Evolutionary conservation across 345 rosid genomes (phyloP), one percentile per base, ranked within the genome.

Genomic region (Angophora floribunda): DNA sequence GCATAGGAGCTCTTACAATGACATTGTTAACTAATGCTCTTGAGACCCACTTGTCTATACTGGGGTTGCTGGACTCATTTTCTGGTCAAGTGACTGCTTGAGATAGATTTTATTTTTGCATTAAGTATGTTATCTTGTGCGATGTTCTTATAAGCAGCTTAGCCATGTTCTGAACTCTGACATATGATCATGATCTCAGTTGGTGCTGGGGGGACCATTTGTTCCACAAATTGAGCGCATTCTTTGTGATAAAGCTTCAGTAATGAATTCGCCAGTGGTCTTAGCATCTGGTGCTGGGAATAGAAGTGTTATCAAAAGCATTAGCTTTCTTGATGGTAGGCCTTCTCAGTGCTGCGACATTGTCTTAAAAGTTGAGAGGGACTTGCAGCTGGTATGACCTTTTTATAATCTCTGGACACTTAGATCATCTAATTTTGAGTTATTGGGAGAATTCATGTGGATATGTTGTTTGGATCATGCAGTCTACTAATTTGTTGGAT

Each of bases 201-300:
- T 94, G 86, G 91, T 96, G 90, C 89, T 95, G 44, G 99, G 99
- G 82, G 99, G 99, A 15, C 98, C 97, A n/a, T 95, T 98, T 91
- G 93, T 94, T 90, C 95, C 97, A 70, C 96, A 96, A 67, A 91
- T 97, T 47, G 96, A 94, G 90, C 67, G 13, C 41, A 94, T 97
- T 90, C 94, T 98, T 52, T 91, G 93, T 82, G 92, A 93, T 49
- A 92, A 92, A 93, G 99, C 99, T 85, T 92, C 90, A 3, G 88
- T 89, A 47, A 92, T 94, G 97, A 75, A 80, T 30, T 93, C 99
- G 12, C 93, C 97, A 0, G 93, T 95, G 61, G 88, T 93, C 78
- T 92, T 96, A 87, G 95, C 96, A 86, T 94, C 94, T 89, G 91
- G 92, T 89, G 59, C 92, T 86, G 97, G 96, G 85, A 91, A 89